Base-by-base conservation (phyloP, 805 yeast species). In the Kodamaea jinghongensis region DNA sequence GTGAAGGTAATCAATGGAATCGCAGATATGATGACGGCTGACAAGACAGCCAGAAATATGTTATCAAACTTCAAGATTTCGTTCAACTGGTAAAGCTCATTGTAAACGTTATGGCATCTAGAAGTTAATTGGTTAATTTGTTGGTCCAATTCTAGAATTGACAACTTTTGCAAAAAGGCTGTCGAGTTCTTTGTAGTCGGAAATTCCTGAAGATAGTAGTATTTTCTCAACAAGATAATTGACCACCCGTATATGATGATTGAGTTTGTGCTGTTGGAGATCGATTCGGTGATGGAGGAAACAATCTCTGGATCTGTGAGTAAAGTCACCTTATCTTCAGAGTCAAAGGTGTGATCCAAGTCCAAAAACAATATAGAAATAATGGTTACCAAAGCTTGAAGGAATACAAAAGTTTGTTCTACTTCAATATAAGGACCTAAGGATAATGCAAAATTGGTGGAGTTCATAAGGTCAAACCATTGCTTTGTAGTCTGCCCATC, bases 231-330 rank as follows among this genome's bases (percentile, higher is more conserved):
- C 8, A 80, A 54, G 8, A 80, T 56, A 10, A 82, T 74, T 22
- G 86, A 75, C 91, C 91, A 85, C 15, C 78, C 73, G 52, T 82
- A 83, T 31, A 78, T 55, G 1, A 81, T 62, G 8, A 83, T 55
- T 2, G 85, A 62, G 9, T 56, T 59, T 13, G 64, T 56, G 1
- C 71, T 51, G 7, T 60, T 52, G 4, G 61, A 39, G 12, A 81
- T 54, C 3, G 62, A 49, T 1, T 60, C 54, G 39, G 78, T 71
- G 17, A 79, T 61, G n/a, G 53, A 36, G 22, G 56, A 52, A 42
- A 78, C 67, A 3, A 63, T 45, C 0, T 47, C 42, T 2, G 65
- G 54, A 43, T 78, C 75, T 6, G 40, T 15, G 17, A 37, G 26
- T n/a, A 37, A n/a, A 17, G 11, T 31, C 12, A 65, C 60, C 14